Base-by-base conservation (phyloP, 139 green algal genomes). In the Spirogloea muscicola region DNA sequence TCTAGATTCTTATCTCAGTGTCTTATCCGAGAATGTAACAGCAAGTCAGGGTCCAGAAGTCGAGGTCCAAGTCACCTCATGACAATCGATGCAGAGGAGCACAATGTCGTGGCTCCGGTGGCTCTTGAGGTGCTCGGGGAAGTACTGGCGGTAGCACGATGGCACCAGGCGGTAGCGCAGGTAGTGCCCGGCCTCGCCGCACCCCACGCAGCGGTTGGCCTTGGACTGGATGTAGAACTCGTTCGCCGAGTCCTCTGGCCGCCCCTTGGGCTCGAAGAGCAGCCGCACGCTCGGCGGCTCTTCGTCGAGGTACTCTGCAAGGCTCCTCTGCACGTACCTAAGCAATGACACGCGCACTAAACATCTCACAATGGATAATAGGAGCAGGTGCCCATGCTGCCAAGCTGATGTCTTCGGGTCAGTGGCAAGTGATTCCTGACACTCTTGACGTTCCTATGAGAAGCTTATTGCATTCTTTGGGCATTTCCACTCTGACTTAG, bases 71-170 rank as follows among this genome's bases (percentile, higher is more conserved):
- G n/a, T n/a, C 37, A 82, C 55, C 27, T 82, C 74, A 52, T 82
- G 74, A 46, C 74, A 82, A 38, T 82, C 74, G 21, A 82, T 38
- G 49, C 74, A 82, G 1, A 82, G 49, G 31, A 82, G 64, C 40
- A 82, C 74, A 29, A 82, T 82, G 58, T 82, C 74, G 58, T 82
- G 74, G 7, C 29, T 60, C 29, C 74, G 58, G 61, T 82, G 74
- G 36, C 37, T 65, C 61, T 82, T 82, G 10, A 82, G 40, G 27
- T 70, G 49, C 43, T 71, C 65, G n/a, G 74, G 74, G 43, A 82
- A 82, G 1, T 77, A 34, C 39, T 77, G 74, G 21, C 74, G 48
- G 57, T 82, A 82, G 61, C 74, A 82, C 21, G 65, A 82, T 10
- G 74, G 74, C 34, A 82, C 41, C 31, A 82, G 40, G 10, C 74